Evolutionary conservation across 2,329 filamentous ascomycete species (phyloP).

Genomic region (Didymellaceae sp.): DNA sequence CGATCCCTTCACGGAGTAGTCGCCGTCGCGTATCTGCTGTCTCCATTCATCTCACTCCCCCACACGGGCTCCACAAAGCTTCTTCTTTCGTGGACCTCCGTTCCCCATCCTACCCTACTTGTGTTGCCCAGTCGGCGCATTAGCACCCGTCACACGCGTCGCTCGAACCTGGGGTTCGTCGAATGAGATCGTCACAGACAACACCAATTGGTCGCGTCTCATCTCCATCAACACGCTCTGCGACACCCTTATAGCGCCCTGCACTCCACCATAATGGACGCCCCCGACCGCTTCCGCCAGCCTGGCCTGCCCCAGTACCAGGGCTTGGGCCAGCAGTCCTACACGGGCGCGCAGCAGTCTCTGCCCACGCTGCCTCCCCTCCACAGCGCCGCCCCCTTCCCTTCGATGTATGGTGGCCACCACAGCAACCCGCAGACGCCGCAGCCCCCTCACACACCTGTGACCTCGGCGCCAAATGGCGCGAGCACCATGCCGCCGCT

Average conservation of each 20-base stretch:
- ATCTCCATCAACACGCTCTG: conserved; percentile 24
- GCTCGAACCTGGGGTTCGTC: conserved; percentile 34
- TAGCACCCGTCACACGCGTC: conserved; percentile 34
- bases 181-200: conserved; percentile 40
- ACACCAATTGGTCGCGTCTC: conserved; percentile 43
- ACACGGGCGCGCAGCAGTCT: conserved; percentile 39
- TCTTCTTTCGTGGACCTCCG: conserved; percentile 37
- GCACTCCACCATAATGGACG: conserved; percentile 39
- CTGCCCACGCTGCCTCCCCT: conserved; percentile 47
- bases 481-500: conserved; percentile 44
- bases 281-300: conserved; percentile 45
- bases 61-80: conserved; percentile 46
- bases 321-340: conserved; percentile 39
- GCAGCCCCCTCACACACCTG: conserved; percentile 47
- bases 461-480: conserved; percentile 40
- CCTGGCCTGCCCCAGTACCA: conserved; percentile 44
- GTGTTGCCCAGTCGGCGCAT: conserved; percentile 34
- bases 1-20: conserved; percentile 27
- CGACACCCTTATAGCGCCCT: conserved; percentile 14
- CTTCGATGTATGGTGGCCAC: conserved; percentile 44
- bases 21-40: conserved; percentile 31
- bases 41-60: conserved; percentile 34
- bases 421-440: conserved; percentile 49
- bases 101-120: conserved; percentile 33
- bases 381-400: conserved; percentile 39